phyloP scores from a whole-genome alignment of 306 rosid genomes.

The Pterocarpus santalinus region DNA sequence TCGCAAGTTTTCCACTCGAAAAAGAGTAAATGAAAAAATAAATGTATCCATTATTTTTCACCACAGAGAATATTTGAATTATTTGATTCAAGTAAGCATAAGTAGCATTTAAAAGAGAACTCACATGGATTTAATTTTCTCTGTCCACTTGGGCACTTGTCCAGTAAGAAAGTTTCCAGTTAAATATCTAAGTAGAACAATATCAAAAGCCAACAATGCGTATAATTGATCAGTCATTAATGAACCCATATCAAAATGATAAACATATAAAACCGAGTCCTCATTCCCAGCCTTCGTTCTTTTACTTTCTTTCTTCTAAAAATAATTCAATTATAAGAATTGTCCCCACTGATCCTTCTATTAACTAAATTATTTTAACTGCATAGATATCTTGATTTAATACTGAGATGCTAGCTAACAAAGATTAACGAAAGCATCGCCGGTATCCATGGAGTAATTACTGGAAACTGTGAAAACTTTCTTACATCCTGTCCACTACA shows the following conservation, averaged over 20 bases:
- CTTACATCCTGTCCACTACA: constrained; percentile 48
- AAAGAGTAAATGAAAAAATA: no score
- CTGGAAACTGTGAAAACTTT: background rate
- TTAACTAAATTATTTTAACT: no score
- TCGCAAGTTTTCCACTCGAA: no score
- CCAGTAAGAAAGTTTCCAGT: constrained; percentile 67
- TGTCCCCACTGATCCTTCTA: no score
- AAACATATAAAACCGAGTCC: background rate
- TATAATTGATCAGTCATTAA: background rate
- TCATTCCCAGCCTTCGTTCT: no score
- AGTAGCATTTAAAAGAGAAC: constrained; percentile 41
- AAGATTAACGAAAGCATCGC: no score
- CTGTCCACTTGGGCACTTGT: constrained; percentile 41
- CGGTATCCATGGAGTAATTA: no score
- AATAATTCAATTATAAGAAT: no score
- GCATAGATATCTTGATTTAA: no score
- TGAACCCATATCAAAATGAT: background rate
- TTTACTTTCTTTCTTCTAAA: no score
- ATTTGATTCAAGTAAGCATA: background rate
- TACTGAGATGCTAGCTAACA: no score
- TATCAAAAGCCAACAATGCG: background rate
- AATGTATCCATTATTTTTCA: no score
- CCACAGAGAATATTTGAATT: background rate
- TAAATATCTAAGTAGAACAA: constrained; percentile 54
- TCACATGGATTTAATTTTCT: constrained; percentile 34